Percentiles rank a stretch among this genome's conserved stretches.
Conservation (phyloP, 768 basidiomycete genomes). For the Calocybe indica region DNA sequence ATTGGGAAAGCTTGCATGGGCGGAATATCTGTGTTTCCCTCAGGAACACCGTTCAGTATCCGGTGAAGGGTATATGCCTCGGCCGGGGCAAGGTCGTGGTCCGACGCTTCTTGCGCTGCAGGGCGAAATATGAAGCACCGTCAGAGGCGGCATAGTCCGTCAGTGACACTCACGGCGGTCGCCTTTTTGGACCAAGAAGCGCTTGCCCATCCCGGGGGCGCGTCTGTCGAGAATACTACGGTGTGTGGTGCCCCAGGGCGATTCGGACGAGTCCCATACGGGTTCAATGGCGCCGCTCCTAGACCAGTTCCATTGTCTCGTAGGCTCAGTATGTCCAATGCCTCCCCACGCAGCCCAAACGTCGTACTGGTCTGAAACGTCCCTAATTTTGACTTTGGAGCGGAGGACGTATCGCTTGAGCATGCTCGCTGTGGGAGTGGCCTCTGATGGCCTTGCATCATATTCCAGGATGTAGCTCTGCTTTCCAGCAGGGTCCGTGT, state of each 20-base stretch:
- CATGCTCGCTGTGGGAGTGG: constrained; percentile 55
- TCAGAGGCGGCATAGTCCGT: background rate
- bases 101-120: constrained; percentile 46
- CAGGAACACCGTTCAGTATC: constrained; percentile 79
- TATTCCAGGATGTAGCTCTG: constrained; percentile 67
- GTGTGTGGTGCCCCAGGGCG: constrained; percentile 60
- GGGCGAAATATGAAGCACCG: background rate
- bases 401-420: constrained; percentile 85
- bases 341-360: constrained; percentile 79
- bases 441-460: constrained; percentile 55
- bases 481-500: constrained; percentile 33
- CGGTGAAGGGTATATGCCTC: constrained; percentile 75
- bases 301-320: constrained; percentile 43
- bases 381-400: constrained; percentile 79
- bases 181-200: constrained; percentile 66
- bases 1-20: constrained; percentile 83
- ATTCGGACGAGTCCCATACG: constrained; percentile 47
- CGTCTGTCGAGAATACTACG: constrained; percentile 54
- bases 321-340: constrained; percentile 18
- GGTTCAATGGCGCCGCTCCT: constrained; percentile 77
- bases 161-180: constrained; percentile 56
- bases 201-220: constrained; percentile 72
- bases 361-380: constrained; percentile 73
- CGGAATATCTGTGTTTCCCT: constrained; percentile 72
- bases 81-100: constrained; percentile 45